Conservation (phyloP, 495 filamentous ascomycete genomes). For the Hypoxylon lienhwacheense region DNA sequence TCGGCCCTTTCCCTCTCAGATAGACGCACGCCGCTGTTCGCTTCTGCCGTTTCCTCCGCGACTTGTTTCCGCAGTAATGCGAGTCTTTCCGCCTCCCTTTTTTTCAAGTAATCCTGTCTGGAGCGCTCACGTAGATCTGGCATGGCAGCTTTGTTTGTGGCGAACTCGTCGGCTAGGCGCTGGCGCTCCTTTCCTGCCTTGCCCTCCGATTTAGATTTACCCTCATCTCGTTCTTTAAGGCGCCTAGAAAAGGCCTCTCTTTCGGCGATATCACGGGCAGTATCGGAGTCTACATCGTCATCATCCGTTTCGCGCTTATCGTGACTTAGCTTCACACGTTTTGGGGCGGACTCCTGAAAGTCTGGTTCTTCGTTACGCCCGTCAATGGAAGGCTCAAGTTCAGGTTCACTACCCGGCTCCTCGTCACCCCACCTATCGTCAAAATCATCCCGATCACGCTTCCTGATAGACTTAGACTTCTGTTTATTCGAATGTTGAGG, state of each 20-base stretch:
- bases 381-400: conserved; percentile 54
- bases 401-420: conserved; percentile 54
- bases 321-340: conserved; percentile 52
- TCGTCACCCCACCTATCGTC: conserved; percentile 83
- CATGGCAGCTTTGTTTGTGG: conserved; percentile 53
- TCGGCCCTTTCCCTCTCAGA: conserved; percentile 82
- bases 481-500: conserved; percentile 52
- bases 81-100: conserved; percentile 82
- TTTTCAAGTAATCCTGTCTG: conserved; percentile 90
- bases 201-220: conserved; percentile 70
- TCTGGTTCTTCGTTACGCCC: conserved; percentile 45
- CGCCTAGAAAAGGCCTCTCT: conserved; percentile 75
- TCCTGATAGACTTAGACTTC: conserved; percentile 54
- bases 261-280: conserved; percentile 66
- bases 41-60: conserved; percentile 82
- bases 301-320: conserved; percentile 55
- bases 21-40: conserved; percentile 73
- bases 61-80: conserved; percentile 87
- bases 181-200: conserved; percentile 53
- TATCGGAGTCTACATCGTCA: conserved; percentile 58
- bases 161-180: conserved; percentile 40
- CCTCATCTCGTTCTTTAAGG: conserved; percentile 62
- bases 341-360: conserved; percentile 60
- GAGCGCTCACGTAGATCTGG: conserved; percentile 78
- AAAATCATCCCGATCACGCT: conserved; percentile 52